A percentile compares a stretch with the other conserved stretches of the same genome.
Evolutionary conservation across 495 filamentous ascomycete genomes (phyloP).

Genomic region (Penicillium tannophilum): DNA sequence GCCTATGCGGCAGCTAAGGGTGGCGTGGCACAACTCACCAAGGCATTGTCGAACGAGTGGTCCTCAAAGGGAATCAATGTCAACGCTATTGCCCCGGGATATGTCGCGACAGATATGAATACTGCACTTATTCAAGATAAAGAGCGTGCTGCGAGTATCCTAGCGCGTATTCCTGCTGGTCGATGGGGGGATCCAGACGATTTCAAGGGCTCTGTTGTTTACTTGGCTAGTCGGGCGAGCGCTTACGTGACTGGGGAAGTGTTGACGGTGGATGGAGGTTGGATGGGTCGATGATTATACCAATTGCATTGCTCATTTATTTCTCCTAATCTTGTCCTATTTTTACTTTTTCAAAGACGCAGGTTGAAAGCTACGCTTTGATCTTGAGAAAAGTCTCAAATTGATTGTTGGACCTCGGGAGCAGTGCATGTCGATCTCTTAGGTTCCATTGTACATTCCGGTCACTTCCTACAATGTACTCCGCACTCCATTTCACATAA

Average conservation of each 20-base stretch:
- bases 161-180: constrained; percentile 75
- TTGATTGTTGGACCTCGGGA: too few relatives aligned
- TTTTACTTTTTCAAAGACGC: too few relatives aligned
- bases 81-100: constrained; percentile 72
- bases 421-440: too few relatives aligned
- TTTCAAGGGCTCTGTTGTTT: constrained; percentile 41
- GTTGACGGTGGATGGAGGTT: constrained; percentile 80
- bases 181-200: constrained; percentile 57
- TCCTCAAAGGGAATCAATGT: constrained; percentile 69
- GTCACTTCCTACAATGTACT: not conserved
- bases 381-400: too few relatives aligned
- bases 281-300: constrained; percentile 73
- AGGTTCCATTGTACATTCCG: too few relatives aligned
- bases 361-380: too few relatives aligned
- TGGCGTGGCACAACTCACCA: constrained; percentile 78
- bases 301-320: not conserved
- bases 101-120: constrained; percentile 89
- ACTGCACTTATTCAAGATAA: constrained; percentile 68
- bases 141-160: constrained; percentile 64
- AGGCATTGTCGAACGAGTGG: constrained; percentile 83
- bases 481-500: not conserved
- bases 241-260: constrained; percentile 81
- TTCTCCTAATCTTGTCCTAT: too few relatives aligned
- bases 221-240: constrained; percentile 56
- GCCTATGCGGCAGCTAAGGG: constrained; percentile 84